Conservation (phyloP, 2,329 filamentous ascomycete species). For the Colletotrichum endophyticum region DNA sequence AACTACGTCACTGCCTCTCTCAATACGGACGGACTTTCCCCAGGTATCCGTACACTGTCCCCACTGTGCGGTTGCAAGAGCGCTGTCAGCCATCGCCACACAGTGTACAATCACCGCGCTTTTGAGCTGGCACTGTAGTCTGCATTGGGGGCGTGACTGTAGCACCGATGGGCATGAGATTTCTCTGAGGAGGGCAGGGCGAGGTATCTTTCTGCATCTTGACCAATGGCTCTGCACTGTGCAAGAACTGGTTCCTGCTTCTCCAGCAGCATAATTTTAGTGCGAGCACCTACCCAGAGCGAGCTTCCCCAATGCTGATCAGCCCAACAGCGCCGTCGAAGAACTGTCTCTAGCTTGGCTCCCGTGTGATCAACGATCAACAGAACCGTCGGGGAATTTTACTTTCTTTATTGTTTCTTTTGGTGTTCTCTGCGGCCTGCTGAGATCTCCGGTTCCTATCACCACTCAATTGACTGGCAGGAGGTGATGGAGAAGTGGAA, state of each 20-base stretch:
- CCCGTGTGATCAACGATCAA: constrained; percentile 16
- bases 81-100: neutral
- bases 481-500: neutral
- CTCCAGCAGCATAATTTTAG: neutral
- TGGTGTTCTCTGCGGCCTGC: neutral
- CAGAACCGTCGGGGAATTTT: constrained; percentile 7
- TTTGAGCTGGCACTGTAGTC: neutral
- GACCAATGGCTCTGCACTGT: neutral
- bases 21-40: constrained; percentile 11
- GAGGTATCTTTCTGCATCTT: neutral
- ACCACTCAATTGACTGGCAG: neutral
- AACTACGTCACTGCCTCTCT: constrained; percentile 7
- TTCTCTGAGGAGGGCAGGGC: neutral
- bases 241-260: neutral
- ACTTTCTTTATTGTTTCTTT: constrained; percentile 7
- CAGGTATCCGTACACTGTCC: constrained; percentile 9
- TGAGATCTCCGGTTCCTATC: neutral
- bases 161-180: neutral
- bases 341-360: constrained; percentile 5
- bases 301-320: neutral
- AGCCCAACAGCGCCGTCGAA: constrained; percentile 14
- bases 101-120: neutral
- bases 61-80: neutral
- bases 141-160: neutral
- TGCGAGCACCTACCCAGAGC: neutral